Percentiles rank a stretch among this genome's conserved stretches.
phyloP scores from a whole-genome alignment of 139 green algal genomes.

The Chlamydomonas schloesseri region DNA sequence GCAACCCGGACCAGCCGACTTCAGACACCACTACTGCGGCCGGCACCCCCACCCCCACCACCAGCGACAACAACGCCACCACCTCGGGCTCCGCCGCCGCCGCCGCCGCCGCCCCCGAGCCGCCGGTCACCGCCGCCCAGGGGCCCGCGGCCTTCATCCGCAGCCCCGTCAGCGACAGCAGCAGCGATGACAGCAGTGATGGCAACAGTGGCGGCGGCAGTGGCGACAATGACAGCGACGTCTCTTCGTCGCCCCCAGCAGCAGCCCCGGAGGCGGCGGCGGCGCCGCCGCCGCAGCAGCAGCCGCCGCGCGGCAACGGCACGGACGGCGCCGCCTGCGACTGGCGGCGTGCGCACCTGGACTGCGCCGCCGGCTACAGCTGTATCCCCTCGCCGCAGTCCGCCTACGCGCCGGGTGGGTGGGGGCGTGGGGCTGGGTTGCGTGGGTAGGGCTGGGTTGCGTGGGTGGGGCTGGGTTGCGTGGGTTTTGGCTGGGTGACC shows the following conservation, averaged over 20 bases:
- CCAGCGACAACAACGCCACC: not conserved
- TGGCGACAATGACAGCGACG: not conserved
- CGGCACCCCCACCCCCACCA: not conserved
- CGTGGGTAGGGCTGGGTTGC: not conserved
- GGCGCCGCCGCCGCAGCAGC: not conserved
- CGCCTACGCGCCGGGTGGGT: not conserved
- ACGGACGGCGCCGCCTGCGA: not conserved
- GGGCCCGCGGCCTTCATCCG: too few relatives aligned
- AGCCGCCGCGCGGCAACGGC: not conserved
- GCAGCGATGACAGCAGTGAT: too few relatives aligned
- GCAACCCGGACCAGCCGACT: too few relatives aligned
- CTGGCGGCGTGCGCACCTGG: not conserved
- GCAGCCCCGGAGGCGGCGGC: too few relatives aligned
- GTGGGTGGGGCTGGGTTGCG: not conserved
- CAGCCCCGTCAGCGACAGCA: too few relatives aligned
- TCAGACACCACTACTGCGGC: not conserved
- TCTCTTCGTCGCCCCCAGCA: not conserved
- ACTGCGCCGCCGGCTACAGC: conserved; percentile 2
- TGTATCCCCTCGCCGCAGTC: not conserved
- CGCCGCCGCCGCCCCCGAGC: not conserved
- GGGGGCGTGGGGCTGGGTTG: not conserved
- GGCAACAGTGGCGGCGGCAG: too few relatives aligned
- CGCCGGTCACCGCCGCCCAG: too few relatives aligned
- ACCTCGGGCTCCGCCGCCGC: too few relatives aligned
- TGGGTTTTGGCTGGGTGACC: not conserved